phyloP scores from a whole-genome alignment of 768 basidiomycete species.

The Boletus rubropictus region DNA sequence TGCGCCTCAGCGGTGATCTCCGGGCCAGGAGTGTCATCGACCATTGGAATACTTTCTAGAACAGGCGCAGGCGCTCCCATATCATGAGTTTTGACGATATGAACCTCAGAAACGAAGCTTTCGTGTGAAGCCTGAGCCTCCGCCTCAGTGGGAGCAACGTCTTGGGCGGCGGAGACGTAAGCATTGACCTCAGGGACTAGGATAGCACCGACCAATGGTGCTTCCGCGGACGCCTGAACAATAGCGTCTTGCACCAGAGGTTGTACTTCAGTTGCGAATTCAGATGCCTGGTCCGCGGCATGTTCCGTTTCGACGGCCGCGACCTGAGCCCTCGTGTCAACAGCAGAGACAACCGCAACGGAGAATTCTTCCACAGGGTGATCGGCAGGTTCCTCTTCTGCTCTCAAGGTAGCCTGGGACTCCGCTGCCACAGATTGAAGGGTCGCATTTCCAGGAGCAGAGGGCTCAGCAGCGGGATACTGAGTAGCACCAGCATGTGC shows the following conservation, averaged over 20 bases:
- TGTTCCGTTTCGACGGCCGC: neutral
- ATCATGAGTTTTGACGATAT: neutral
- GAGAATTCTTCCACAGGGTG: neutral
- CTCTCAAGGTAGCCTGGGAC: neutral
- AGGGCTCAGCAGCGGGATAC: neutral
- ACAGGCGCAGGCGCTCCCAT: neutral
- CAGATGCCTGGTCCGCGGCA: conserved; percentile 5
- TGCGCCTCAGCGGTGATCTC: neutral
- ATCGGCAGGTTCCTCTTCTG: neutral
- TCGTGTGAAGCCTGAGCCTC: conserved; percentile 2
- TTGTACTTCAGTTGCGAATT: neutral
- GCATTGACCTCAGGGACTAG: neutral
- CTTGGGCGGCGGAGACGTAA: neutral
- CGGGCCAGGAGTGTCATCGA: conserved; percentile 7
- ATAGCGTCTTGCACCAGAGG: neutral
- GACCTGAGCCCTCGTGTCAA: neutral
- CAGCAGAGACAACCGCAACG: neutral
- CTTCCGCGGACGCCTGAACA: neutral
- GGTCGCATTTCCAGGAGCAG: neutral
- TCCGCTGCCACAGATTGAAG: conserved; percentile 5
- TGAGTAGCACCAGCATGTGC: neutral
- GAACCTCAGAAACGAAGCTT: neutral
- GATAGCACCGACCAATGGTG: neutral
- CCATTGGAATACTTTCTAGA: neutral
- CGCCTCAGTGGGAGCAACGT: neutral